phyloP scores from a whole-genome alignment of 2,329 filamentous ascomycete species.

The Myriosclerotinia duriaeana region DNA sequence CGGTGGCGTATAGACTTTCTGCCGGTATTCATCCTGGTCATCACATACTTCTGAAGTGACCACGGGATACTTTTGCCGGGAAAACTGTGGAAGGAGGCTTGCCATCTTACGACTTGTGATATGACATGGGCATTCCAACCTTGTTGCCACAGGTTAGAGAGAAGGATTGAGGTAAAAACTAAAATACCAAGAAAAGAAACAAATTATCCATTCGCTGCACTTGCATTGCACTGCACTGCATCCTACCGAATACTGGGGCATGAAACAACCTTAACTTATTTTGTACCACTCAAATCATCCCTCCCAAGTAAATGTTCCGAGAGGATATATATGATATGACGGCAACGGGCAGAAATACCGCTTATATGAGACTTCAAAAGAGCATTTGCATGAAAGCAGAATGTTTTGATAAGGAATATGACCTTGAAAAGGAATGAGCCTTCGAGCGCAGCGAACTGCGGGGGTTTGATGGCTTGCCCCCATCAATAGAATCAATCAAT shows the following conservation, averaged over 20 bases:
- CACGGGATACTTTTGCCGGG: slow-evolving; percentile 19
- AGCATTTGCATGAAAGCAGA: background rate
- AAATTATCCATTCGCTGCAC: slow-evolving; percentile 9
- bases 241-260: slow-evolving; percentile 10
- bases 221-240: slow-evolving; percentile 6
- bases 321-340: background rate
- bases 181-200: slow-evolving; percentile 13
- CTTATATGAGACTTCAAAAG: slow-evolving; percentile 2
- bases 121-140: slow-evolving; percentile 1
- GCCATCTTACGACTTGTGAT: slow-evolving; percentile 15
- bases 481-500: background rate
- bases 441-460: background rate
- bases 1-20: slow-evolving; percentile 18
- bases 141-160: slow-evolving; percentile 13
- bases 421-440: background rate
- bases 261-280: slow-evolving; percentile 8
- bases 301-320: background rate
- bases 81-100: slow-evolving; percentile 19
- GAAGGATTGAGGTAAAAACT: background rate
- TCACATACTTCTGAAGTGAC: slow-evolving; percentile 10
- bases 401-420: background rate
- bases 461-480: background rate
- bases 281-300: slow-evolving; percentile 6
- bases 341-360: background rate
- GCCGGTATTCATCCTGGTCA: slow-evolving; percentile 20